A percentile compares a stretch with the other conserved stretches of the same genome.
Conservation (phyloP, 306 rosid genomes). For the Amphicarpaea edgeworthii region DNA sequence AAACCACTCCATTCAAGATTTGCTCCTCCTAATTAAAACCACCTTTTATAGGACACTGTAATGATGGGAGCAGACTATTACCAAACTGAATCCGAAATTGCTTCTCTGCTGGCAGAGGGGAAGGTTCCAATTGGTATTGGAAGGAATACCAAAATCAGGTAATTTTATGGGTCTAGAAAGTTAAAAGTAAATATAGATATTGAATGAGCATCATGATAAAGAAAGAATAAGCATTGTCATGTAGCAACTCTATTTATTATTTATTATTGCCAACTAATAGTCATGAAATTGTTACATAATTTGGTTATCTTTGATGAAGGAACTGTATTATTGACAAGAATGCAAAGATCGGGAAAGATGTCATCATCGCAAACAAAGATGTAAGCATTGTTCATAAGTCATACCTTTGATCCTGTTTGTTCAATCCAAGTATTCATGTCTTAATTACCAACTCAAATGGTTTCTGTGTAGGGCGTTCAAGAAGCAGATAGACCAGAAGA, state of each 20-base stretch:
- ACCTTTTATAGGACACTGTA: constrained; percentile 68
- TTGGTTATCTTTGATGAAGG: constrained; percentile 53
- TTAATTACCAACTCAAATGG: constrained; percentile 20
- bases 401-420: neutral
- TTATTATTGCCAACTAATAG: constrained; percentile 24
- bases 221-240: constrained; percentile 1
- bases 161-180: constrained; percentile 17
- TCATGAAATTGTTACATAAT: constrained; percentile 17
- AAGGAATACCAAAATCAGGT: constrained; percentile 86
- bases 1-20: constrained; percentile 1
- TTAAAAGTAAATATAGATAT: constrained; percentile 1
- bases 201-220: neutral
- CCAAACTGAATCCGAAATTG: constrained; percentile 96
- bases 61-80: constrained; percentile 97
- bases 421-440: neutral
- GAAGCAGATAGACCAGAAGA: constrained; percentile 90
- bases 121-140: constrained; percentile 95
- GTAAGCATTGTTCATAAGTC: constrained; percentile 65
- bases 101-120: constrained; percentile 76
- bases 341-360: constrained; percentile 82
- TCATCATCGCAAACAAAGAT: constrained; percentile 71
- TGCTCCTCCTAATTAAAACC: constrained; percentile 19
- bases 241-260: neutral
- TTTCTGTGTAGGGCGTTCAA: constrained; percentile 66
- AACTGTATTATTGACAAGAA: constrained; percentile 94